Percentiles rank a stretch among this genome's conserved stretches.
Evolutionary conservation across 73 alveolate genomes (phyloP).

Genomic region (Effrenium voratum): DNA sequence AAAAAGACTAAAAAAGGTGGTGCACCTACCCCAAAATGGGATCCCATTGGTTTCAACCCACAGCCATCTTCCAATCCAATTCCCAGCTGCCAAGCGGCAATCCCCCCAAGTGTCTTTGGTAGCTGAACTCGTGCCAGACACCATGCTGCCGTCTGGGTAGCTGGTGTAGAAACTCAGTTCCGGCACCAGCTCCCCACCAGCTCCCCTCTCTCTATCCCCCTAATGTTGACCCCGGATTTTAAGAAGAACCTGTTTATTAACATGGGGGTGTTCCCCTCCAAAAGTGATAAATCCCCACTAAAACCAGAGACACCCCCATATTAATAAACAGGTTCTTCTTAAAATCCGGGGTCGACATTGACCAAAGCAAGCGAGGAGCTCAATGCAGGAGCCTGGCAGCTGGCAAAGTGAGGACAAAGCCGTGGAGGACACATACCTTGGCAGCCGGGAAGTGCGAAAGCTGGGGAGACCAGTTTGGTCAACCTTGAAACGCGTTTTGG

Average conservation of each 20-base stretch:
- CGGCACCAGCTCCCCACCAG: too few relatives aligned
- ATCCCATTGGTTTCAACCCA: too few relatives aligned
- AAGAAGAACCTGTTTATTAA: background rate
- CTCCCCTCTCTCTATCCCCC: background rate
- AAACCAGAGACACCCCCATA: background rate
- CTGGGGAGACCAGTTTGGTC: too few relatives aligned
- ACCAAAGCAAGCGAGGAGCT: conserved; percentile 31
- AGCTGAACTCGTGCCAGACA: background rate
- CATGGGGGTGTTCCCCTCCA: background rate
- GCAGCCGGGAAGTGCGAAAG: too few relatives aligned
- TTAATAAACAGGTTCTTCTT: background rate
- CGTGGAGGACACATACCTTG: conserved; percentile 38
- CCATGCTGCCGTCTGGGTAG: conserved; percentile 13
- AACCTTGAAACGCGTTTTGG: too few relatives aligned
- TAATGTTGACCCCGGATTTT: too few relatives aligned
- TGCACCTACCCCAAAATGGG: too few relatives aligned
- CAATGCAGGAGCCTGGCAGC: conserved; percentile 45
- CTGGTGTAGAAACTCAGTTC: conserved; percentile 9
- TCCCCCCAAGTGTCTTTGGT: conserved; percentile 37
- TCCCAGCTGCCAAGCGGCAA: background rate
- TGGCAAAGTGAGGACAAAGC: conserved; percentile 27
- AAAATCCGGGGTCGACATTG: too few relatives aligned
- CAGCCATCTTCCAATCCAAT: too few relatives aligned
- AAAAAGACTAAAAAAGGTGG: too few relatives aligned
- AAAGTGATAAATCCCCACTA: too few relatives aligned